Percentiles rank a stretch among this genome's conserved stretches.
These are phyloP conservation scores for Verbena officinalis DNA, from an alignment of 257 asterid species.

Conservation along the genomic window DNA sequence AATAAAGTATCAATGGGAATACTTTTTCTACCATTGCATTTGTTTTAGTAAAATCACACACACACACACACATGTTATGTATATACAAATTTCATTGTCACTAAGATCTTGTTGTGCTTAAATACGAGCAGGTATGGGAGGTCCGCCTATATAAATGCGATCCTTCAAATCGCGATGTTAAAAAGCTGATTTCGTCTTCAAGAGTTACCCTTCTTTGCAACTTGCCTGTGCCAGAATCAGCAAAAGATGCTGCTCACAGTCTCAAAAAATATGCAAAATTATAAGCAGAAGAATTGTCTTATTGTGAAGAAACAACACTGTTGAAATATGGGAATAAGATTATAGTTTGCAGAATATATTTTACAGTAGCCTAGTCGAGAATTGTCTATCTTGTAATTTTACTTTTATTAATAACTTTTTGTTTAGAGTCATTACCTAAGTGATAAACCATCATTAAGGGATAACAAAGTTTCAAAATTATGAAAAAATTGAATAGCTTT, in stretches of 20 bases:
- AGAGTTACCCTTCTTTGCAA: conserved; percentile 76
- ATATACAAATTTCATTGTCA: neutral
- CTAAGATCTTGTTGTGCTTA: neutral
- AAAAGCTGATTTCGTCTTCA: conserved; percentile 60
- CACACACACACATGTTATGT: neutral
- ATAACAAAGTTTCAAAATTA: too few species aligned
- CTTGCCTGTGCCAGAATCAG: conserved; percentile 62
- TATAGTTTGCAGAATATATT: too few species aligned
- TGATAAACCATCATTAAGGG: too few species aligned
- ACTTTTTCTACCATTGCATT: too few species aligned
- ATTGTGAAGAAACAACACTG: too few species aligned
- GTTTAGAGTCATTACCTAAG: too few species aligned
- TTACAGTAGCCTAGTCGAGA: too few species aligned
- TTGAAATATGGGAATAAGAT: too few species aligned
- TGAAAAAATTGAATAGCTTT: too few species aligned
- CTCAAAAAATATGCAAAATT: conserved; percentile 67
- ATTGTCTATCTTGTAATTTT: too few species aligned
- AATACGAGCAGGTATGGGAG: conserved; percentile 63
- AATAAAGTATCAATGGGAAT: too few species aligned
- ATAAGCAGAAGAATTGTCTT: conserved; percentile 24
- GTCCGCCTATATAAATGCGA: conserved; percentile 62
- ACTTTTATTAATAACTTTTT: too few species aligned
- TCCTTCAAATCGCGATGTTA: conserved; percentile 35
- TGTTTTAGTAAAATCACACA: neutral
- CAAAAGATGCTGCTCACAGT: conserved; percentile 48